phyloP scores from a whole-genome alignment of 2,329 filamentous ascomycete genomes.

The Hypoxylon sp. region DNA sequence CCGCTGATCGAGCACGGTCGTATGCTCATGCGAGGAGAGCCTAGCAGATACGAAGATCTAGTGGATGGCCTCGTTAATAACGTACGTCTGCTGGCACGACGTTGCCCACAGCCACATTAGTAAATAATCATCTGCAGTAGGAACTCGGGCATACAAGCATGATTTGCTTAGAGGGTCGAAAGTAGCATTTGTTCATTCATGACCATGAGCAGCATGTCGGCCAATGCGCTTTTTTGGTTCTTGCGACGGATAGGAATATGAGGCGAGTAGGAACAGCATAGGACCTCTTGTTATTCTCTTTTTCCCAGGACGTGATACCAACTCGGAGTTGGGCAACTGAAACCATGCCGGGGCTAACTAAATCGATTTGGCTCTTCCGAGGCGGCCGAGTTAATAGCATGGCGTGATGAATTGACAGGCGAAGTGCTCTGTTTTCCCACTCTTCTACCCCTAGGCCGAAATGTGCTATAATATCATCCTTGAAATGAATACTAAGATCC shows the following conservation, averaged over 20 bases:
- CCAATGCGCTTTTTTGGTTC: not conserved
- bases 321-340: slow-evolving; percentile 24
- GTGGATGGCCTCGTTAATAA: slow-evolving; percentile 84
- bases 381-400: slow-evolving; percentile 11
- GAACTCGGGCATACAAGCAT: not conserved
- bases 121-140: not conserved
- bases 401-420: slow-evolving; percentile 20
- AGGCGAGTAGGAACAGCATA: slow-evolving; percentile 10
- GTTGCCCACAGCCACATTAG: slow-evolving; percentile 38
- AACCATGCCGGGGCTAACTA: slow-evolving; percentile 6
- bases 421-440: slow-evolving; percentile 16
- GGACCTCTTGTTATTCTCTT: slow-evolving; percentile 9
- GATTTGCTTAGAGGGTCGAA: not conserved
- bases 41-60: slow-evolving; percentile 74
- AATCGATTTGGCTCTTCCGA: slow-evolving; percentile 6
- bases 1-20: slow-evolving; percentile 76
- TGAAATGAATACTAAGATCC: not conserved
- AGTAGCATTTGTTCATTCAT: slow-evolving; percentile 6
- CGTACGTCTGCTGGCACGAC: slow-evolving; percentile 68
- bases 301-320: slow-evolving; percentile 41
- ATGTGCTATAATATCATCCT: not conserved
- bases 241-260: not conserved
- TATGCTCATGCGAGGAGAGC: slow-evolving; percentile 63
- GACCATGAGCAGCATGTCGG: not conserved
- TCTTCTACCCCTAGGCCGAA: not conserved